phyloP scores from a whole-genome alignment of 441 rosid species.

The Dalechampia spathulata region DNA sequence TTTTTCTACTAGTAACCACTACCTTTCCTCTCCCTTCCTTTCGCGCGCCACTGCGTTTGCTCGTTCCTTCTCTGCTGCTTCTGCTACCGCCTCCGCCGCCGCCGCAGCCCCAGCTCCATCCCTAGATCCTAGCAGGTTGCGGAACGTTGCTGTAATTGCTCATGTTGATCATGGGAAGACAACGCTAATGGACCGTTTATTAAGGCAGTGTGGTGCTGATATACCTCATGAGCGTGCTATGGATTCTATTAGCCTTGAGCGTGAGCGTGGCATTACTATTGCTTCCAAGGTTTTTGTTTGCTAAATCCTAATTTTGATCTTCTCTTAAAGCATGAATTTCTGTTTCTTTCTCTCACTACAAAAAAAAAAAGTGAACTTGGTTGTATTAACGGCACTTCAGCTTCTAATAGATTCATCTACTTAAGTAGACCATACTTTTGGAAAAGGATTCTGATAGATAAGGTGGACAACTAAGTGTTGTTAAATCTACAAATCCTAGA shows the following conservation, averaged over 20 bases:
- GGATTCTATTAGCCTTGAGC: slow-evolving; percentile 96
- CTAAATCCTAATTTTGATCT: background rate
- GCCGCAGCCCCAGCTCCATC: slow-evolving; percentile 32
- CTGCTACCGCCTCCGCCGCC: slow-evolving; percentile 27
- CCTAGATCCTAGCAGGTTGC: slow-evolving; percentile 60
- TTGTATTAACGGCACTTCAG: too few relatives aligned
- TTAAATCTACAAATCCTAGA: too few relatives aligned
- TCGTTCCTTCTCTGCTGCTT: slow-evolving; percentile 50
- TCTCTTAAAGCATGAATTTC: too few relatives aligned
- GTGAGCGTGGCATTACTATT: slow-evolving; percentile 93
- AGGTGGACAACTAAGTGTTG: too few relatives aligned
- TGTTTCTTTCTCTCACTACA: too few relatives aligned
- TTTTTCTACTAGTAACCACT: slow-evolving; percentile 9
- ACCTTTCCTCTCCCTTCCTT: slow-evolving; percentile 21
- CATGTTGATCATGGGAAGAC: slow-evolving; percentile 99
- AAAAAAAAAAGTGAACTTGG: too few relatives aligned
- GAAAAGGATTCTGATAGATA: too few relatives aligned
- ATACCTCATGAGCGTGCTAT: slow-evolving; percentile 97
- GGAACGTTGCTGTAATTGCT: slow-evolving; percentile 94
- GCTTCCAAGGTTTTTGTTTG: slow-evolving; percentile 69
- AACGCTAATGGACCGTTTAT: slow-evolving; percentile 89
- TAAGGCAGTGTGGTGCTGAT: slow-evolving; percentile 97
- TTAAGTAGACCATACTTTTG: too few relatives aligned
- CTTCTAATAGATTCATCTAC: too few relatives aligned
- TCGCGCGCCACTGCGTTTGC: slow-evolving; percentile 20